A percentile compares a stretch with the other conserved stretches of the same genome.
Evolutionary conservation across 257 asterid genomes (phyloP).

Genomic region (Nicotiana benthamiana): DNA sequence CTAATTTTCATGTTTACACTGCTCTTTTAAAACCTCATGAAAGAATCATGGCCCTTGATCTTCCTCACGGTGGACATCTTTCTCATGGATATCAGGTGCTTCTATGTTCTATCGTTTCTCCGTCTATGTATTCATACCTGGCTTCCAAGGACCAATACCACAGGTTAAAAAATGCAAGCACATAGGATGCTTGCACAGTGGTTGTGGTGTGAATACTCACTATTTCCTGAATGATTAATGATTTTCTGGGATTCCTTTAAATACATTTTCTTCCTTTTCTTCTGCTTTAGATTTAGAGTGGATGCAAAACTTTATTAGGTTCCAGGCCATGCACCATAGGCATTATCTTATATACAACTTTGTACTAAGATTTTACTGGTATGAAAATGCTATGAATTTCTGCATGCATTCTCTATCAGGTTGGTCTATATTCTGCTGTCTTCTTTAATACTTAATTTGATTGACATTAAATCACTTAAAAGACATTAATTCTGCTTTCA

Average conservation of each 20-base stretch:
- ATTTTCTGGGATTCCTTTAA: neutral
- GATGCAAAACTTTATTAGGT: neutral
- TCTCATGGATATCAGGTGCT: conserved; percentile 98
- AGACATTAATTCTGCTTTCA: neutral
- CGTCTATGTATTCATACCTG: neutral
- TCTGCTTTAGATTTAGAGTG: neutral
- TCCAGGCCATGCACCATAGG: neutral
- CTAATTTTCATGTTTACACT: conserved; percentile 91
- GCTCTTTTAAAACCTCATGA: conserved; percentile 91
- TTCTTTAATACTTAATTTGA: neutral
- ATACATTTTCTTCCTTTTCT: neutral
- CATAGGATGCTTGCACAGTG: neutral
- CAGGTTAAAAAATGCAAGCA: neutral
- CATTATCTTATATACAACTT: neutral
- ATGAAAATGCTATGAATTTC: neutral
- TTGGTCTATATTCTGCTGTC: neutral
- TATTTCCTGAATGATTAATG: neutral
- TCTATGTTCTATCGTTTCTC: neutral
- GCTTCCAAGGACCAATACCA: neutral
- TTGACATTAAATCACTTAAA: neutral
- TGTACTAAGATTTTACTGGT: neutral
- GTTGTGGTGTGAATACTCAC: neutral
- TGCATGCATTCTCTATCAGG: neutral
- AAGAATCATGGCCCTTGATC: conserved; percentile 98
- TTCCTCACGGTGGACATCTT: conserved; percentile 96